A percentile compares a stretch with the other conserved stretches of the same genome.
Conservation (phyloP, 768 basidiomycete genomes). For the Grammothele lineata region DNA sequence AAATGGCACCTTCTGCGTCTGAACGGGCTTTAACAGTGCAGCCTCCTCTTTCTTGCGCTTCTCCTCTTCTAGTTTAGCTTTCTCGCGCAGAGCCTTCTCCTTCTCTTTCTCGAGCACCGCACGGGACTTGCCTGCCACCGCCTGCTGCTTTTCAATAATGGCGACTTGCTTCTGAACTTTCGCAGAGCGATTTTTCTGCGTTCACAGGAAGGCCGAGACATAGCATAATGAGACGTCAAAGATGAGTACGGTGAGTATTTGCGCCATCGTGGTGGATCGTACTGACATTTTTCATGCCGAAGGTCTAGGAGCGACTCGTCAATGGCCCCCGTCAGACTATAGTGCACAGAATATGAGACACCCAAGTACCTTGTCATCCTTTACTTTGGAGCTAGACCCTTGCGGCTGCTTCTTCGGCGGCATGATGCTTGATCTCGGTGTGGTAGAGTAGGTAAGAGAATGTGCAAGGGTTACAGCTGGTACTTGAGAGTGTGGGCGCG, state of each 20-base stretch:
- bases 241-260: not conserved
- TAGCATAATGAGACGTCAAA: not conserved
- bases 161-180: conserved; percentile 88
- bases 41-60: conserved; percentile 84
- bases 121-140: conserved; percentile 73
- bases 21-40: conserved; percentile 74
- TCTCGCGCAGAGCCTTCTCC: conserved; percentile 73
- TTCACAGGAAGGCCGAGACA: too few species aligned
- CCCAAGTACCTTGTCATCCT: conserved; percentile 74
- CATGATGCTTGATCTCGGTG: conserved; percentile 42
- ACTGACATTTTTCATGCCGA: conserved; percentile 84
- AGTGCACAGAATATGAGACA: too few species aligned
- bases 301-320: conserved; percentile 51
- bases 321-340: conserved; percentile 22
- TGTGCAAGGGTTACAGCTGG: too few species aligned
- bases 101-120: conserved; percentile 80
- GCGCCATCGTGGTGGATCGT: not conserved
- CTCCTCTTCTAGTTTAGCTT: conserved; percentile 75
- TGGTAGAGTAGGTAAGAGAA: too few species aligned
- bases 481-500: too few species aligned
- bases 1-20: conserved; percentile 84
- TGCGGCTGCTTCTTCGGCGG: conserved; percentile 74
- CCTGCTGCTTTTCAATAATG: conserved; percentile 72
- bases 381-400: conserved; percentile 57
- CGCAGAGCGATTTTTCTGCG: conserved; percentile 89